These are phyloP conservation scores for Amanita subjunquillea DNA, from an alignment of 768 basidiomycete species.

Conservation along the genomic window DNA sequence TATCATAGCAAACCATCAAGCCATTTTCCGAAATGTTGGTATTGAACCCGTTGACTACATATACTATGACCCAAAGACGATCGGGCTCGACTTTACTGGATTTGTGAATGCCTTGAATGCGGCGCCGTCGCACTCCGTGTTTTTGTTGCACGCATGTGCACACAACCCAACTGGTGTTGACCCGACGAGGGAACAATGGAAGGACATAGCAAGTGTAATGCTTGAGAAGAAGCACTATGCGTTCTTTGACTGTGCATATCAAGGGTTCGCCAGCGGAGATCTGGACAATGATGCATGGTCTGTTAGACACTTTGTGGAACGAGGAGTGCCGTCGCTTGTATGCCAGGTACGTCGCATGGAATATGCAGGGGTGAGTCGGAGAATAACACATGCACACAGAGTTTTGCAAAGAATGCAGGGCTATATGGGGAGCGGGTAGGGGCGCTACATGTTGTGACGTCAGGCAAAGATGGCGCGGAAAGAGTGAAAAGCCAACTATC, in stretches of 20 bases:
- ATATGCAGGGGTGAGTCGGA: neutral
- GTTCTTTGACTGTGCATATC: conserved; percentile 95
- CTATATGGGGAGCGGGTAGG: conserved; percentile 93
- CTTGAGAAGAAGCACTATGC: conserved; percentile 69
- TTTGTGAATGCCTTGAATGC: conserved; percentile 47
- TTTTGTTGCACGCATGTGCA: conserved; percentile 89
- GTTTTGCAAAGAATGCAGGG: conserved; percentile 96
- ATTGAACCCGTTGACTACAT: conserved; percentile 80
- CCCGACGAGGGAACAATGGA: conserved; percentile 85
- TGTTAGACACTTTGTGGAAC: conserved; percentile 76
- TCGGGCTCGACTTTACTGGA: conserved; percentile 73
- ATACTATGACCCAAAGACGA: conserved; percentile 90
- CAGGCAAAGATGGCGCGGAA: conserved; percentile 51
- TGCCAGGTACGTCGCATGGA: conserved; percentile 58
- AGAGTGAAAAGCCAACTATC: conserved; percentile 83
- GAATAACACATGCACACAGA: conserved; percentile 31
- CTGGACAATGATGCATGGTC: conserved; percentile 89
- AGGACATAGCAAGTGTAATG: conserved; percentile 61
- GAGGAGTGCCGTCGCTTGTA: conserved; percentile 66
- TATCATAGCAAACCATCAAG: conserved; percentile 69
- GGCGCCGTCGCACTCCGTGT: conserved; percentile 71
- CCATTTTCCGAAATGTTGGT: conserved; percentile 86
- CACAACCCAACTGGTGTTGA: conserved; percentile 98
- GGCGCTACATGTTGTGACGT: conserved; percentile 77
- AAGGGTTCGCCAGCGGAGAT: conserved; percentile 92